A percentile compares a stretch with the other conserved stretches of the same genome.
phyloP scores from a whole-genome alignment of 2,329 filamentous ascomycete genomes.

The Talaromyces marneffei region DNA sequence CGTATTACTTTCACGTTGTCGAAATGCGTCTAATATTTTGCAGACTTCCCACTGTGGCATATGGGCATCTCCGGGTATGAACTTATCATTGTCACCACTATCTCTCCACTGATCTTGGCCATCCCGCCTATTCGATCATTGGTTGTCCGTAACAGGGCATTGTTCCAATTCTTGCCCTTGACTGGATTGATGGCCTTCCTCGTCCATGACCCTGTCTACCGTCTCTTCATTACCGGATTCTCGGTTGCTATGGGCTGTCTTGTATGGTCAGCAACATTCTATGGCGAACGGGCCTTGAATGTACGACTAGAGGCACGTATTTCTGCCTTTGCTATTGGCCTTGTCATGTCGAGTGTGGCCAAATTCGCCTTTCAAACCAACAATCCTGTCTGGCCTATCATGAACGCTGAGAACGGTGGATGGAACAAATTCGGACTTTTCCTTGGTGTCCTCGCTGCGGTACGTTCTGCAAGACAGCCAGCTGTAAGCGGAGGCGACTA shows the following conservation, averaged over 20 bases:
- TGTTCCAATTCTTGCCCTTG: constrained; percentile 71
- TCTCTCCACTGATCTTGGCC: constrained; percentile 73
- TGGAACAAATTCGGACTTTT: constrained; percentile 80
- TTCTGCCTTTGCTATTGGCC: constrained; percentile 70
- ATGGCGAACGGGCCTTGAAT: constrained; percentile 58
- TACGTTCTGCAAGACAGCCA: constrained; percentile 66
- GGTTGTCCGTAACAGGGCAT: constrained; percentile 61
- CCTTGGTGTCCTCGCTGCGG: constrained; percentile 67
- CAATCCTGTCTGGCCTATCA: constrained; percentile 93
- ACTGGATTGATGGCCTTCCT: constrained; percentile 74
- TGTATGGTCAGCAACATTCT: constrained; percentile 77
- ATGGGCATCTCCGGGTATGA: constrained; percentile 99
- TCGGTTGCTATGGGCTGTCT: constrained; percentile 74
- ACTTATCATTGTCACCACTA: constrained; percentile 74
- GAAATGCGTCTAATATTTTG: constrained; percentile 18
- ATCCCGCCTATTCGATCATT: constrained; percentile 63
- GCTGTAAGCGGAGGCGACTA: constrained; percentile 49
- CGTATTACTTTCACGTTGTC: constrained; percentile 35
- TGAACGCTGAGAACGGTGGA: constrained; percentile 83
- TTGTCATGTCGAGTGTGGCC: constrained; percentile 77
- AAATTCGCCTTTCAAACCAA: constrained; percentile 94
- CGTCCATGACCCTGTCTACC: constrained; percentile 63
- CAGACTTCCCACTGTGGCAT: constrained; percentile 94
- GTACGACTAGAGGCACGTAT: constrained; percentile 71
- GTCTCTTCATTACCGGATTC: constrained; percentile 76